Conservation (phyloP, 73 alveolate genomes). For the Tetrahymena malaccensis region DNA sequence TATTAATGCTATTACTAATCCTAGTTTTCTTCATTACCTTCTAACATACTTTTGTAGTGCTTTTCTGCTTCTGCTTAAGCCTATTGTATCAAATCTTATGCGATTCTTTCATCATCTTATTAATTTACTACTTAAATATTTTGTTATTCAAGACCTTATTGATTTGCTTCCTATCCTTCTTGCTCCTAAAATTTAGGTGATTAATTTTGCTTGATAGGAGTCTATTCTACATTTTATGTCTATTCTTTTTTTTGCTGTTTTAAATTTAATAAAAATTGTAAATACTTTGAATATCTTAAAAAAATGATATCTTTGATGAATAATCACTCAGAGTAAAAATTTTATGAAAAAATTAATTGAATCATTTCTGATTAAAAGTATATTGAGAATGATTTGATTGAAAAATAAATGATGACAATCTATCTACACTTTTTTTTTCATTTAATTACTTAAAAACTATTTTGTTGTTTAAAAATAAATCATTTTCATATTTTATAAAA, state of each 20-base stretch:
- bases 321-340: no score
- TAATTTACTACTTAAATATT: background rate
- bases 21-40: background rate
- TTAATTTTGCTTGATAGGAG: background rate
- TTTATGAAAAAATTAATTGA: background rate
- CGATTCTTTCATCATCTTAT: background rate
- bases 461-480: no score
- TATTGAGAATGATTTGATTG: background rate
- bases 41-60: background rate
- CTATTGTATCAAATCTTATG: background rate
- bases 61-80: background rate
- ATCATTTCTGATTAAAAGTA: background rate
- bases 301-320: no score
- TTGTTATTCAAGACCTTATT: no score
- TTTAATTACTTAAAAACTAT: background rate
- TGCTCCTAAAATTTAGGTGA: background rate
- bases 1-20: background rate
- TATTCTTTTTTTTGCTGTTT: background rate
- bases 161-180: background rate
- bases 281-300: background rate
- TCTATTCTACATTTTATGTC: background rate
- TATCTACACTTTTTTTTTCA: background rate
- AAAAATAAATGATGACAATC: background rate
- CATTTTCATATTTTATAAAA: no score
- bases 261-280: no score